Conservation (phyloP, 352 stramenopile genomes). For the Phytophthora fragariae region DNA sequence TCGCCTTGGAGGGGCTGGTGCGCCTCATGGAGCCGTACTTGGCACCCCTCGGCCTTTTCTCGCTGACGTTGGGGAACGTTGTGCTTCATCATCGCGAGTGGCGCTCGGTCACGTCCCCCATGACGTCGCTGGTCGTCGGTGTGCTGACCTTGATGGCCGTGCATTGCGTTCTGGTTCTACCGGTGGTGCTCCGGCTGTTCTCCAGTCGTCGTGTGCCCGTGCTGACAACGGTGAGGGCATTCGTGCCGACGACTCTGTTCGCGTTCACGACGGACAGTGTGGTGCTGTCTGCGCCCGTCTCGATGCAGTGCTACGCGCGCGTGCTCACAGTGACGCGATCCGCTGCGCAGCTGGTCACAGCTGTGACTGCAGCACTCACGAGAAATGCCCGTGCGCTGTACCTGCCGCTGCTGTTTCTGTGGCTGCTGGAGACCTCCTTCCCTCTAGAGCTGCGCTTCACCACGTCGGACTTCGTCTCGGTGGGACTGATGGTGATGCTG, state of each 20-base stretch:
- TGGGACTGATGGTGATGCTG: conserved; percentile 37
- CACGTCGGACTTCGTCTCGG: conserved; percentile 19
- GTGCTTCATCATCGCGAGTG: conserved; percentile 56
- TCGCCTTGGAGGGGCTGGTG: conserved; percentile 58
- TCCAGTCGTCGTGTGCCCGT: conserved; percentile 2
- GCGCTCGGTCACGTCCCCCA: conserved; percentile 39
- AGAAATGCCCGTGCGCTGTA: conserved; percentile 55
- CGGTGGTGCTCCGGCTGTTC: conserved; percentile 39
- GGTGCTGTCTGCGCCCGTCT: conserved; percentile 41
- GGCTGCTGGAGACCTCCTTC: conserved; percentile 44
- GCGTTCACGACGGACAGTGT: conserved; percentile 51
- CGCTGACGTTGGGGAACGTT: conserved; percentile 47
- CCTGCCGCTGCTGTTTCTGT: conserved; percentile 49
- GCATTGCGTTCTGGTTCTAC: conserved; percentile 46
- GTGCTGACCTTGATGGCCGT: conserved; percentile 39
- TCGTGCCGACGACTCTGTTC: conserved; percentile 48
- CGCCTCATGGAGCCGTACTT: conserved; percentile 40
- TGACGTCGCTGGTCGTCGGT: conserved; percentile 48
- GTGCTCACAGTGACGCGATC: conserved; percentile 54
- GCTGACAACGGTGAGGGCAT: conserved; percentile 22
- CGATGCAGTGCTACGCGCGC: conserved; percentile 49
- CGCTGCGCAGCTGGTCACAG: conserved; percentile 41
- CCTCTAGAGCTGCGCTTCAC: conserved; percentile 23
- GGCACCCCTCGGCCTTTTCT: conserved; percentile 48
- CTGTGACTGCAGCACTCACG: conserved; percentile 38